phyloP scores from a whole-genome alignment of 176 grass and related monocot species.

The Avena atlantica region DNA sequence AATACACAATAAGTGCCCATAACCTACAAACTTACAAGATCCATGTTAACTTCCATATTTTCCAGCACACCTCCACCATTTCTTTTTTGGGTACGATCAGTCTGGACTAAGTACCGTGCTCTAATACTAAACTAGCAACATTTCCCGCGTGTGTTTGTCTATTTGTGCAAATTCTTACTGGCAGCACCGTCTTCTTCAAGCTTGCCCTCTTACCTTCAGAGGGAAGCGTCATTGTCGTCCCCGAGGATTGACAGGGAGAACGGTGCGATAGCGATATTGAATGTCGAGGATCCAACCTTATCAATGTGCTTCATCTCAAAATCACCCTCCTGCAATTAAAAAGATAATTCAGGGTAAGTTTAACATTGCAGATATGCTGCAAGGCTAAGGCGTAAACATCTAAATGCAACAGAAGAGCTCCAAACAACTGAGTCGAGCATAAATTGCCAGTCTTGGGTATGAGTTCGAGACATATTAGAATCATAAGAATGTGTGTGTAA shows the following conservation, averaged over 20 bases:
- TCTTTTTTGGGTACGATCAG: background rate
- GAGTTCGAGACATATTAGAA: background rate
- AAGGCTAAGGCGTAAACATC: background rate
- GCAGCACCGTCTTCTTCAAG: slow-evolving; percentile 2
- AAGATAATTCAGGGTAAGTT: slow-evolving; percentile 8
- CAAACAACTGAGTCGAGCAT: background rate
- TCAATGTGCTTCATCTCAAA: slow-evolving; percentile 87
- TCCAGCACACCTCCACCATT: background rate
- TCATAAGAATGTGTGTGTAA: background rate
- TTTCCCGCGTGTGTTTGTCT: background rate
- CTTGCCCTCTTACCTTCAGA: slow-evolving; percentile 28
- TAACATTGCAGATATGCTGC: background rate
- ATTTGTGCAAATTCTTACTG: slow-evolving; percentile 3
- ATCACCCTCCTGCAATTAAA: slow-evolving; percentile 69
- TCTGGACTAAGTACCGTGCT: background rate
- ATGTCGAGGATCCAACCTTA: slow-evolving; percentile 63
- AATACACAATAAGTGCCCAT: background rate
- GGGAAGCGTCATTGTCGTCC: slow-evolving; percentile 50
- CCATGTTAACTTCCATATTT: background rate
- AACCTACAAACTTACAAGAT: slow-evolving; percentile 11
- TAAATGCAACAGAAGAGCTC: slow-evolving; percentile 1
- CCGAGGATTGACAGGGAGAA: slow-evolving; percentile 80
- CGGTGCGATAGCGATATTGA: slow-evolving; percentile 70
- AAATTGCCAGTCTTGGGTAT: background rate
- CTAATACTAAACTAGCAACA: slow-evolving; percentile 23